phyloP scores from a whole-genome alignment of 148 eudicot species.

The Rhododendron vialii region DNA sequence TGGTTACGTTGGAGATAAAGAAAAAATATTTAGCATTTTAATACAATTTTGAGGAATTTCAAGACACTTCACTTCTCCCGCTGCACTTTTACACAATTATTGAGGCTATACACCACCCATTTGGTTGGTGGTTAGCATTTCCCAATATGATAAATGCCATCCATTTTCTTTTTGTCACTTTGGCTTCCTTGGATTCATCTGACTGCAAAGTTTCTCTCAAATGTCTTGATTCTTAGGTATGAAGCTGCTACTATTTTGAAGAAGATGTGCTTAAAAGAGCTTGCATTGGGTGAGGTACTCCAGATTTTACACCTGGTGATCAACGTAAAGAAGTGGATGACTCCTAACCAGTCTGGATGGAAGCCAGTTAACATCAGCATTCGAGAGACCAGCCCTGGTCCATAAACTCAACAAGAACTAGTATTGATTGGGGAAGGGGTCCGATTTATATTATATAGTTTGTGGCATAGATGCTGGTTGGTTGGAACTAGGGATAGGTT shows the following conservation, averaged over 20 bases:
- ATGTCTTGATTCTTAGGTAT: slow-evolving; percentile 38
- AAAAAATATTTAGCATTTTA: not conserved
- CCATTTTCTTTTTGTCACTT: not conserved
- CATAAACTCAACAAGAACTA: not conserved
- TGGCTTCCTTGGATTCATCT: not conserved
- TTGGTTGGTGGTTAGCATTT: not conserved
- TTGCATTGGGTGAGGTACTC: slow-evolving; percentile 62
- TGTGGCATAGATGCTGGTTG: not conserved
- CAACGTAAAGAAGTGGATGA: slow-evolving; percentile 60
- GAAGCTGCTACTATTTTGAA: slow-evolving; percentile 79
- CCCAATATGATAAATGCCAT: not conserved
- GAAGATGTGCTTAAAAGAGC: slow-evolving; percentile 56
- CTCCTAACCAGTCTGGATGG: slow-evolving; percentile 75
- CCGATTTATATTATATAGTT: not conserved
- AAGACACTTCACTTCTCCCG: not conserved
- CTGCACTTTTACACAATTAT: not conserved
- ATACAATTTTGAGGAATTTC: not conserved
- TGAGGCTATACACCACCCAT: not conserved
- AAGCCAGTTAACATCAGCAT: slow-evolving; percentile 59
- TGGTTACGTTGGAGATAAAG: not conserved
- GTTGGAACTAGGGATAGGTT: slow-evolving; percentile 5
- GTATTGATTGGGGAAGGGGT: not conserved
- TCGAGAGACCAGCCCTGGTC: slow-evolving; percentile 40
- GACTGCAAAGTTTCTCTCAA: not conserved
- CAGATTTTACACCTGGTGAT: slow-evolving; percentile 63